phyloP scores from a whole-genome alignment of 257 asterid species.

The Jaltomata sinuosa region DNA sequence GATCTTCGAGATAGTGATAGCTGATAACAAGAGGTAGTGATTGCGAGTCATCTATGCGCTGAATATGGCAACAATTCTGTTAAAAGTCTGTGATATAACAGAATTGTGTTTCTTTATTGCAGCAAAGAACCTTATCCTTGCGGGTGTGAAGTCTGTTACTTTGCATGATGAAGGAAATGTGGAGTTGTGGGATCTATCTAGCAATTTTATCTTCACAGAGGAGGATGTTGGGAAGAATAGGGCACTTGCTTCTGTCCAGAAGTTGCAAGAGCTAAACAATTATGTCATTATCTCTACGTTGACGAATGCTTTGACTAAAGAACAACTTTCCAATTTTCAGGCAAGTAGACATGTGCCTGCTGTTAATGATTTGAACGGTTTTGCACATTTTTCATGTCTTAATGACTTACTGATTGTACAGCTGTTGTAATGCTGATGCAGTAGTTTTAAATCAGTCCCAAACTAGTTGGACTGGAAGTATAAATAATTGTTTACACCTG shows the following conservation, averaged over 20 bases:
- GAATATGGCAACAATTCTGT: background rate
- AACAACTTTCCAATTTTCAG: slow-evolving; percentile 69
- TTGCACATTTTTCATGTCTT: background rate
- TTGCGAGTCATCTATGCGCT: background rate
- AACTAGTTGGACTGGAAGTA: background rate
- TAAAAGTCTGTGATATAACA: background rate
- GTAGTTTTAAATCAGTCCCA: background rate
- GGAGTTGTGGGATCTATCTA: slow-evolving; percentile 87
- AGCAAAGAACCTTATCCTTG: slow-evolving; percentile 90
- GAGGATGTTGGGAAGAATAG: slow-evolving; percentile 82
- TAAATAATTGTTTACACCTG: background rate
- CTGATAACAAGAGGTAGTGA: background rate
- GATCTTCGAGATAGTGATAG: background rate
- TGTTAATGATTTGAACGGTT: background rate
- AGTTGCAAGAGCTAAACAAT: slow-evolving; percentile 85
- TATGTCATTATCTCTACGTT: slow-evolving; percentile 65
- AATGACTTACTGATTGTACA: background rate
- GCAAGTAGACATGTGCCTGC: slow-evolving; percentile 17
- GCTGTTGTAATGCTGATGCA: background rate
- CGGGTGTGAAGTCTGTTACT: slow-evolving; percentile 93
- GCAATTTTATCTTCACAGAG: slow-evolving; percentile 82
- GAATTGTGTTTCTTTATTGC: slow-evolving; percentile 17
- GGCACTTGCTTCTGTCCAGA: slow-evolving; percentile 79
- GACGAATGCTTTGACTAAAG: slow-evolving; percentile 56
- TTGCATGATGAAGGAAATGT: slow-evolving; percentile 82